phyloP scores from a whole-genome alignment of 805 yeast genomes.

The Cyberlindnera americana region DNA sequence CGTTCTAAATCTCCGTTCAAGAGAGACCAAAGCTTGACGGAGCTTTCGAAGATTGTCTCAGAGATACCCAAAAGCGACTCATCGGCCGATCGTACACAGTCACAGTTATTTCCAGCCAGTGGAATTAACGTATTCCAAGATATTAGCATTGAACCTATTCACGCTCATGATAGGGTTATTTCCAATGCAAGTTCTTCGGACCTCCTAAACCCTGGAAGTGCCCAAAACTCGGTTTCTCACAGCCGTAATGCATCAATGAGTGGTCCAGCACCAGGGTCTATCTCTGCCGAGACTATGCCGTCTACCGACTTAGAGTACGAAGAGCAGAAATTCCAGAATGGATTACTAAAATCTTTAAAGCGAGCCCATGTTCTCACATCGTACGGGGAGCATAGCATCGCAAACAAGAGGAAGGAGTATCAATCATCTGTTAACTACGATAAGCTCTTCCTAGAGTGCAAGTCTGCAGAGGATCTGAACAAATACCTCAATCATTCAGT shows the following conservation, averaged over 20 bases:
- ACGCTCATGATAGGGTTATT: conserved; percentile 5
- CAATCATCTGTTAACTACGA: conserved; percentile 10
- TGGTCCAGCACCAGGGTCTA: no score
- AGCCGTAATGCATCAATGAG: conserved; percentile 5
- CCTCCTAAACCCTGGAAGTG: not conserved
- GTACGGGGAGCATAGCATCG: conserved; percentile 24
- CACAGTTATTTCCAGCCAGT: not conserved
- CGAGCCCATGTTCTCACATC: conserved; percentile 8
- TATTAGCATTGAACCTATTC: conserved; percentile 25
- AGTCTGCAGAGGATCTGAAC: conserved; percentile 7
- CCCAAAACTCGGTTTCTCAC: conserved; percentile 1
- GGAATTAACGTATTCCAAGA: conserved; percentile 12
- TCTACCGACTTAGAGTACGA: conserved; percentile 11
- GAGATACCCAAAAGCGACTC: not conserved
- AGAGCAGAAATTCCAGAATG: conserved; percentile 10
- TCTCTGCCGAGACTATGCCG: not conserved
- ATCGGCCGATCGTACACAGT: not conserved
- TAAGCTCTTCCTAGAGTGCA: conserved; percentile 10
- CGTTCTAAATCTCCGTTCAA: conserved; percentile 27
- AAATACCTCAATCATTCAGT: conserved; percentile 3
- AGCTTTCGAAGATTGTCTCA: conserved; percentile 4
- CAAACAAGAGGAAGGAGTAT: conserved; percentile 15
- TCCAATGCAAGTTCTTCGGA: conserved; percentile 9
- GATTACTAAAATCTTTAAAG: conserved; percentile 8
- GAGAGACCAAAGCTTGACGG: conserved; percentile 5